These are phyloP conservation scores for Lupinus albus DNA, from an alignment of 306 rosid genomes.

Conservation along the genomic window DNA sequence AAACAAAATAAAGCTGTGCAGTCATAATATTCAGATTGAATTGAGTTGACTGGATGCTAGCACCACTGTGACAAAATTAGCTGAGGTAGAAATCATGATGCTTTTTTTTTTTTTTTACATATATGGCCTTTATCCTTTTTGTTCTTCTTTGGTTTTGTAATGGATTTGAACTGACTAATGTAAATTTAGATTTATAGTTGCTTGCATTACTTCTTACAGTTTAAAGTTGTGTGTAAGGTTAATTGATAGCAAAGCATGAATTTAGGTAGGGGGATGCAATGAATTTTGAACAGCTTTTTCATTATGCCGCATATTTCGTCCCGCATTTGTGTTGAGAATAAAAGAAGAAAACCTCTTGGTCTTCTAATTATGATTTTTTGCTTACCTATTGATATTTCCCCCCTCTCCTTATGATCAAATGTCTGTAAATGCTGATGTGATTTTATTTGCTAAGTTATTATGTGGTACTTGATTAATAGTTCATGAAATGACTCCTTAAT, in stretches of 20 bases:
- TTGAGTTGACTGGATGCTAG: constrained; percentile 46
- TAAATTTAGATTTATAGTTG: constrained; percentile 70
- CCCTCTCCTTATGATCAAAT: constrained; percentile 26
- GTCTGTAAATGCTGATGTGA: too few relatives aligned
- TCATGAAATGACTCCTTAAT: neutral
- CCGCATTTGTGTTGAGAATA: constrained; percentile 33
- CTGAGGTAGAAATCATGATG: constrained; percentile 67
- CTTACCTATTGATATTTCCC: neutral
- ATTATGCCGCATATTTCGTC: constrained; percentile 34
- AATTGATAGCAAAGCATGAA: constrained; percentile 49
- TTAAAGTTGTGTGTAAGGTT: constrained; percentile 44
- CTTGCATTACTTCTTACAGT: constrained; percentile 52
- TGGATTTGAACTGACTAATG: constrained; percentile 65
- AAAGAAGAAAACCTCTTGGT: constrained; percentile 17
- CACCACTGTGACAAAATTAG: constrained; percentile 50
- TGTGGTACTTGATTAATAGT: constrained; percentile 1
- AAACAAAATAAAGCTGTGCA: constrained; percentile 75
- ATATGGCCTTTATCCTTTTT: constrained; percentile 43
- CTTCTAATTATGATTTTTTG: constrained; percentile 19
- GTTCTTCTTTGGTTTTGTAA: constrained; percentile 58
- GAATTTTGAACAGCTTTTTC: constrained; percentile 41
- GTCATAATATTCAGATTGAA: constrained; percentile 52
- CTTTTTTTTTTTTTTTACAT: constrained; percentile 49
- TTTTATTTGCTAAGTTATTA: neutral
- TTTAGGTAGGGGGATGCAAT: constrained; percentile 53